Base-by-base conservation (phyloP, 768 basidiomycete genomes). In the Vishniacozyma victoriae region DNA sequence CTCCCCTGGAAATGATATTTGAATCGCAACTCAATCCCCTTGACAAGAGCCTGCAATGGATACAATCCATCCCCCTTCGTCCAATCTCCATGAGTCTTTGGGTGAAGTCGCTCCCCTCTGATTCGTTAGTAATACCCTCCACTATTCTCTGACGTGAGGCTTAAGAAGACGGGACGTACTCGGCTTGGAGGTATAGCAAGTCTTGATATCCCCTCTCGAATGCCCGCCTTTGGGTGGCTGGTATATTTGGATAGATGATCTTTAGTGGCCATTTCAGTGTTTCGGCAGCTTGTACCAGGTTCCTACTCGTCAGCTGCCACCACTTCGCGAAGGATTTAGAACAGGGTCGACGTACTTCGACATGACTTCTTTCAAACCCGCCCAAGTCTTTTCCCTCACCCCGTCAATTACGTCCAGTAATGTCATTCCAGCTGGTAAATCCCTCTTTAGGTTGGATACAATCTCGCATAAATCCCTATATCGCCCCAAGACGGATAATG, bases 1-100 rank as follows among this genome's bases (percentile, higher is more conserved):
- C 80, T 76, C 0, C 86, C 82, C 48, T 96, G 90, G 54, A 97
- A 97, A 65, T 99, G 95, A 67, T 85, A 99, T 61, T 85, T 87
- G 76, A 96, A 99, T 16, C 95, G 80, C 51, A 89, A 72, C 1
- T 84, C 76, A 41, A 99, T 78, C 1, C 92, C 87, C 36, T 84
- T 82, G 3, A 89, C 79, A 15, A 99, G 79, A 2, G 86, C 84
- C 65, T 88, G 84, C 15, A 97, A 61, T 1, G 95, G 80, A 70
- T 92, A 92, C 26, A 96, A 65, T 0, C 83, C 82, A 40, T 81
- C 78, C 4, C 62, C 78, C 75, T 57, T 39, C 31, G 52, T 56
- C 29, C 71, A 68, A 18, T 74, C 73, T n/a, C 82, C 65, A 33
- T 76, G 74, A 44, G 79, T n/a, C 9, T 33, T n/a, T 9, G 29